Base-by-base conservation (phyloP, 257 asterid genomes). In the Penstemon barbatus region DNA sequence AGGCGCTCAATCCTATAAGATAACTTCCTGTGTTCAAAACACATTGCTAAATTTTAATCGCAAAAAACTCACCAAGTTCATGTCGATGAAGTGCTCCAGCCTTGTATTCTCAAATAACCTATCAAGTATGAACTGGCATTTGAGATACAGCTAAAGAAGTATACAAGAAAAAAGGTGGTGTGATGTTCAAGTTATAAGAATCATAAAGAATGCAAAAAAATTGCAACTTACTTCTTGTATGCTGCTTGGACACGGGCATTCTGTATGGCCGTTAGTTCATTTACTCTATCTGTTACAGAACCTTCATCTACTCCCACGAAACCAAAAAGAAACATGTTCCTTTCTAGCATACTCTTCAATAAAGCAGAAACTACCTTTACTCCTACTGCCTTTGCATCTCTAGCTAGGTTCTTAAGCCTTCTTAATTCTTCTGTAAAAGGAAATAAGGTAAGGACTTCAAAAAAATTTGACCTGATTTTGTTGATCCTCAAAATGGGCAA, bases 271-370 rank as follows among this genome's bases (percentile, higher is more conserved):
- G 88, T 77, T 44, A 90, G 87, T 76, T 87, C 92, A 63, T 83
- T 84, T 46, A 89, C 77, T 76, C 87, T 92, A 76, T 85, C 89
- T 8, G 84, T 78, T 13, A 75, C 83, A 64, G 93, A 87, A 72
- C 83, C 86, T 75, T 87, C 93, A 73, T 58, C 80, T 15, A 75
- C 82, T 70, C 88, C 96, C 69, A 87, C 86, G 57, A 49, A 80
- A 51, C 99, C 96, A 58, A 86, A 87, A 63, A 93, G 95, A 80
- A 90, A 91, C 80, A 84, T 72, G 75, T 86, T 87, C 54, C 65
- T 85, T 58, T 87, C 89, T 36, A 89, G 71, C 97, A 94, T 91
- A 62, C 71, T 74, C 69, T 83, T 91, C 77, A 89, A 79, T 71
- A 91, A 67, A 77, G 78, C 77, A 68, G 83, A 68, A 56, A 80